phyloP scores from a whole-genome alignment of 2,329 filamentous ascomycete genomes.

The Fusarium cicatricum region DNA sequence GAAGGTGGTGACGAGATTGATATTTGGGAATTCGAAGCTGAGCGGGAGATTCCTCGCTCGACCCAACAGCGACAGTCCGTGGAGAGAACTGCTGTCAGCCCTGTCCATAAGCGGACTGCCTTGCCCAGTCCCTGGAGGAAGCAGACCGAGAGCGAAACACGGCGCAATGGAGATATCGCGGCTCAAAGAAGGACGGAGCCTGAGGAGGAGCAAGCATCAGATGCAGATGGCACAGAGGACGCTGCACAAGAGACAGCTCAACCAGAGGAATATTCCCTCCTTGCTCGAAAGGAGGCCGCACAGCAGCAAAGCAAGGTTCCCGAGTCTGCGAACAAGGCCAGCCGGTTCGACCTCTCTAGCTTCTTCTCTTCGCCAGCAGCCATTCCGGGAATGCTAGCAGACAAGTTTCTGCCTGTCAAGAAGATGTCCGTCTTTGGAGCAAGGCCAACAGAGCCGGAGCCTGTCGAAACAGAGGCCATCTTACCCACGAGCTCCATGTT shows the following conservation, averaged over 20 bases:
- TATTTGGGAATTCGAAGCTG: constrained; percentile 66
- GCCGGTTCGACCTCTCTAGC: constrained; percentile 57
- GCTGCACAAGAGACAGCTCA: constrained; percentile 32
- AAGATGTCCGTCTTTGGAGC: constrained; percentile 26
- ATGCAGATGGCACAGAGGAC: constrained; percentile 22
- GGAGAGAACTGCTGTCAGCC: constrained; percentile 35
- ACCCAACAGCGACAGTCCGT: constrained; percentile 44
- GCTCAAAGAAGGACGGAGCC: neutral
- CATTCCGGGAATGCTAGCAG: constrained; percentile 47
- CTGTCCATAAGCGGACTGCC: constrained; percentile 32
- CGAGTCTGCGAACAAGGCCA: constrained; percentile 41
- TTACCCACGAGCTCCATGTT: constrained; percentile 53
- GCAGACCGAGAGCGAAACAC: constrained; percentile 33
- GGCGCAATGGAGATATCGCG: neutral
- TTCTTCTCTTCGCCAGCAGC: constrained; percentile 67
- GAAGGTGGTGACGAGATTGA: constrained; percentile 56
- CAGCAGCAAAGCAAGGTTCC: constrained; percentile 27
- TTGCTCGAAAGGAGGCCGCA: constrained; percentile 44
- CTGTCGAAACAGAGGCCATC: constrained; percentile 28
- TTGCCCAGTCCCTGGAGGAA: constrained; percentile 54
- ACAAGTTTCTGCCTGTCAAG: constrained; percentile 44
- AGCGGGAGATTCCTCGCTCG: constrained; percentile 53
- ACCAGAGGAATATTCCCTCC: constrained; percentile 55
- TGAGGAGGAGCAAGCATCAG: constrained; percentile 10
- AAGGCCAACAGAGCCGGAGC: constrained; percentile 29